Evolutionary conservation across 2,329 filamentous ascomycete species (phyloP).

Genomic region (Venturia asperata): DNA sequence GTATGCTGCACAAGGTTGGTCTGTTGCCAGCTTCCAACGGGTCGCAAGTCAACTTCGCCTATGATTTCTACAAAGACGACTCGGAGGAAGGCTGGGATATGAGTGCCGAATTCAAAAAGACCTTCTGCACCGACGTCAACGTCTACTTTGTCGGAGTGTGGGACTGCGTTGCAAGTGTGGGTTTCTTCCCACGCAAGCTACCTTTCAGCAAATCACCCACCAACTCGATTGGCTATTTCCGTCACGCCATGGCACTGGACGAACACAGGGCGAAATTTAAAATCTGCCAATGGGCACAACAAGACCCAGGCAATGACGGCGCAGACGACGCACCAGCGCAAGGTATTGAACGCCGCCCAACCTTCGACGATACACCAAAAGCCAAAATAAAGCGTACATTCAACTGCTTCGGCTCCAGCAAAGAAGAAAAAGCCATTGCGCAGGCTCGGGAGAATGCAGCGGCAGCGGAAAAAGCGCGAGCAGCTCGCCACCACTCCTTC

Average conservation of each 20-base stretch:
- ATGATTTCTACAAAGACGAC: conserved; percentile 40
- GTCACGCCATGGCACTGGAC: conserved; percentile 41
- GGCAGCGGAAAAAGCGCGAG: conserved; percentile 1
- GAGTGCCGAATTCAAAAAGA: conserved; percentile 38
- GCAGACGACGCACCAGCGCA: conserved; percentile 4
- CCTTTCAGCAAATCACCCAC: conserved; percentile 35
- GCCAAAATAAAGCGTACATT: conserved; percentile 15
- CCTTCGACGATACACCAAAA: conserved; percentile 21
- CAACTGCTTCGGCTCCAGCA: conserved; percentile 4
- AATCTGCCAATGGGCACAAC: conserved; percentile 32
- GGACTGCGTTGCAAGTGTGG: conserved; percentile 38
- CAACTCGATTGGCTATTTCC: conserved; percentile 33
- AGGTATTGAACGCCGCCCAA: conserved; percentile 1
- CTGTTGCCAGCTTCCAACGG: conserved; percentile 30
- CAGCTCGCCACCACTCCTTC: conserved; percentile 8
- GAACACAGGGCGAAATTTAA: conserved; percentile 42
- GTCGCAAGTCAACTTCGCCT: conserved; percentile 38
- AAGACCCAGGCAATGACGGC: conserved; percentile 24
- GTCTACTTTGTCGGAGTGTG: conserved; percentile 41
- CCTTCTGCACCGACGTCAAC: conserved; percentile 39
- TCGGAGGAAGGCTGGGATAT: conserved; percentile 34
- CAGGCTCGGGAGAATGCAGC: conserved; percentile 12
- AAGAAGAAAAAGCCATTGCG: conserved; percentile 10
- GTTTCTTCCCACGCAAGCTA: conserved; percentile 35
- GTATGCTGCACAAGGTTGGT: conserved; percentile 40